Evolutionary conservation across 2,329 filamentous ascomycete species (phyloP), one percentile per base, ranked within the genome.

Genomic region (Pseudocercospora macadamiae): DNA sequence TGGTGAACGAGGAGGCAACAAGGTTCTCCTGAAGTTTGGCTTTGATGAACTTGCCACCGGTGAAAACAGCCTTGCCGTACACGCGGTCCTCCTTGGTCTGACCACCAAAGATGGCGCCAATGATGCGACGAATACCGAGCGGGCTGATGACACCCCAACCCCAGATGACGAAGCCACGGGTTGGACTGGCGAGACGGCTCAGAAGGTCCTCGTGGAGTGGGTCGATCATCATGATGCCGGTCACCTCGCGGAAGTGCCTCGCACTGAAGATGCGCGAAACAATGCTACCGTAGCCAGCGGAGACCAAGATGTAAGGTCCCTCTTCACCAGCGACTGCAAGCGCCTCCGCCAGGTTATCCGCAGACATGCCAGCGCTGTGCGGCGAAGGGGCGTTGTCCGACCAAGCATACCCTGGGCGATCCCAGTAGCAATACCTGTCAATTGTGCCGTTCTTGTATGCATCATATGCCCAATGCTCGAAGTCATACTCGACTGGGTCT

Each of bases 341-440:
- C 2, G 92, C 91, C 77, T 97, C 93, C 42, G 91, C 93, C 23
- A 97, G 80, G 0, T 88, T 91, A 70, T 96, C 92, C 4, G 90
- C 88, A n/a, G 90, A 89, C 85, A 97, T 96, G 42, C 93, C 92
- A 3, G 91, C 93, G 4, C 91, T 96, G 68, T 96, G 88, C 0
- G 95, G 95, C 4, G 93, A 97, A 1, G 95, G 95, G 0, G 93
- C 92, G 55, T 95, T 93, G 75, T 99, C 95, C 47, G 86, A 86
- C 87, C 91, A 96, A 5, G 84, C 93, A 56, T 93, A 84, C 1
- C 95, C 95, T 0, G 95, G 95, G 19, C 95, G 89, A 73, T 99
- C 95, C 72, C 91, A 93, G 75, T 96, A 97, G 81, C 95, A 99
- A 78, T 96, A 97, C 60, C 93, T 87, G 56, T 82, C 80, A 67